Evolutionary conservation across 305 asterid genomes (phyloP).

Genomic region (Rubia tinctorum): DNA sequence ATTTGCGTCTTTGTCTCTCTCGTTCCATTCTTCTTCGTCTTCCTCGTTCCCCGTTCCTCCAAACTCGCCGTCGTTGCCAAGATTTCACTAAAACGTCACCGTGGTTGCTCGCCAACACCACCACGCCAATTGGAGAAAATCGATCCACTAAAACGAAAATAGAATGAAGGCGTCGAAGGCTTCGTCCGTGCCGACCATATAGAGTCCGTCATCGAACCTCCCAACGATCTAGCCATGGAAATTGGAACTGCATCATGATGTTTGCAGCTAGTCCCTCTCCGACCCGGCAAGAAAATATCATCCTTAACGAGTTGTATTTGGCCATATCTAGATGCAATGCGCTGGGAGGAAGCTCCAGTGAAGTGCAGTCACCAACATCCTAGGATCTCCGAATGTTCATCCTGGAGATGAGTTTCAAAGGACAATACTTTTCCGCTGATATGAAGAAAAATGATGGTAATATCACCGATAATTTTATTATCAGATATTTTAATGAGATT

Average conservation of each 20-base stretch:
- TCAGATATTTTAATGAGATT: not conserved
- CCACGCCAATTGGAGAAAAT: too few relatives aligned
- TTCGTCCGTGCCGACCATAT: too few relatives aligned
- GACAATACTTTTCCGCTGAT: constrained; percentile 66
- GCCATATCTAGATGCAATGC: constrained; percentile 31
- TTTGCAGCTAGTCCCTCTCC: constrained; percentile 31
- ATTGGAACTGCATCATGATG: constrained; percentile 24
- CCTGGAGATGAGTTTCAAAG: constrained; percentile 85
- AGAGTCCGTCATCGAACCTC: not conserved
- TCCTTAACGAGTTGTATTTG: constrained; percentile 11
- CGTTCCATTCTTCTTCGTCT: too few relatives aligned
- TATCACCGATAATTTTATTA: not conserved
- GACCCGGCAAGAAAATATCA: constrained; percentile 13
- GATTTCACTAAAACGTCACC: too few relatives aligned
- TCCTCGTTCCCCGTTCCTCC: too few relatives aligned
- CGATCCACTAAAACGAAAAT: too few relatives aligned
- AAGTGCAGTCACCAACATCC: not conserved
- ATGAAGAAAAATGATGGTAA: constrained; percentile 66
- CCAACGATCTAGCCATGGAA: constrained; percentile 30
- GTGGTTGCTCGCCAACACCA: too few relatives aligned
- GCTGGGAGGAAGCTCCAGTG: not conserved
- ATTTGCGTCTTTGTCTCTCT: too few relatives aligned
- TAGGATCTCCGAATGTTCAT: constrained; percentile 51
- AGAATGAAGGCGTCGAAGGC: too few relatives aligned
- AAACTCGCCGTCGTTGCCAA: too few relatives aligned